Conservation (phyloP, 2,329 filamentous ascomycete genomes). For the Nemania sp. region DNA sequence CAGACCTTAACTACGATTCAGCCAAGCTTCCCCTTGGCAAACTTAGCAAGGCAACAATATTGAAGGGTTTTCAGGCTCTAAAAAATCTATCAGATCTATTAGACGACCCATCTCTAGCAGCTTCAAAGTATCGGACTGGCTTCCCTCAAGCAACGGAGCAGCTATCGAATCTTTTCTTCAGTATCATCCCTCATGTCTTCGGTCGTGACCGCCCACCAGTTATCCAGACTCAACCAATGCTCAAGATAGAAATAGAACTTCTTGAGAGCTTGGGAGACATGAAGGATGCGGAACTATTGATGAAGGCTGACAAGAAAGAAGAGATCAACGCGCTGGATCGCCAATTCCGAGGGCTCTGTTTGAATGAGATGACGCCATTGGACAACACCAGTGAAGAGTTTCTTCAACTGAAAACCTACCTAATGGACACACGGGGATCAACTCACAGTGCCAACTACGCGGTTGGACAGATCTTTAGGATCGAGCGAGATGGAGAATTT, state of each 20-base stretch:
- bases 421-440: constrained; percentile 72
- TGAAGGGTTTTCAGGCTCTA: constrained; percentile 78
- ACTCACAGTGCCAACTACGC: constrained; percentile 73
- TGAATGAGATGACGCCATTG: constrained; percentile 82
- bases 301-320: constrained; percentile 72
- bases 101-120: constrained; percentile 62
- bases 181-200: constrained; percentile 81
- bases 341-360: constrained; percentile 76
- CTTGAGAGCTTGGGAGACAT: constrained; percentile 86
- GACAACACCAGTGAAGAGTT: constrained; percentile 72
- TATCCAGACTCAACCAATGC: constrained; percentile 65
- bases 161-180: constrained; percentile 83
- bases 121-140: constrained; percentile 56
- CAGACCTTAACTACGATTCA: constrained; percentile 75
- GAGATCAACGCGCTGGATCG: constrained; percentile 75
- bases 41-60: constrained; percentile 82
- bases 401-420: constrained; percentile 72
- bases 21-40: constrained; percentile 87
- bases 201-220: constrained; percentile 79
- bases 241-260: constrained; percentile 83
- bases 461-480: constrained; percentile 83
- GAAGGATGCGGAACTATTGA: constrained; percentile 82
- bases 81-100: constrained; percentile 79
- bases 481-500: constrained; percentile 79
- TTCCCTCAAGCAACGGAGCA: constrained; percentile 63